These are phyloP conservation scores for Neonectria punicea DNA, from an alignment of 2,329 filamentous ascomycete species.

Conservation along the genomic window DNA sequence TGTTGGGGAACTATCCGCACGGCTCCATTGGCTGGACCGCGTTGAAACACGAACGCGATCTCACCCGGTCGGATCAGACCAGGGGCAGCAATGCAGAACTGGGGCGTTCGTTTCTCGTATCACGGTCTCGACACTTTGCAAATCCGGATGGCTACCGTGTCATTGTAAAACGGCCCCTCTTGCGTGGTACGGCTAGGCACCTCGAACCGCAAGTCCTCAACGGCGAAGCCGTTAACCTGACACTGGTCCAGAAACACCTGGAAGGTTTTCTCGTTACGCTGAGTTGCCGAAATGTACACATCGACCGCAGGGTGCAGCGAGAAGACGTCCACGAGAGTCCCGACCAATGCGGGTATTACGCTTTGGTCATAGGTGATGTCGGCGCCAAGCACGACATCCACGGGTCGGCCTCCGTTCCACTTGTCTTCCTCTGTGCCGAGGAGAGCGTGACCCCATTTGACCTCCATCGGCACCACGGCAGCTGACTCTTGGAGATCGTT, in stretches of 20 bases:
- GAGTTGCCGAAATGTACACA: slow-evolving; percentile 75
- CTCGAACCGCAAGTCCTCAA: slow-evolving; percentile 56
- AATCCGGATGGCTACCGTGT: slow-evolving; percentile 68
- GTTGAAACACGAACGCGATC: neutral
- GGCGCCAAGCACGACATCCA: slow-evolving; percentile 77
- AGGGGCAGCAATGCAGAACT: slow-evolving; percentile 3
- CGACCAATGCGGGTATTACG: slow-evolving; percentile 71
- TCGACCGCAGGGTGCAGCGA: slow-evolving; percentile 63
- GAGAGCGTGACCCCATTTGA: slow-evolving; percentile 73
- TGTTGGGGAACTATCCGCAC: slow-evolving; percentile 24
- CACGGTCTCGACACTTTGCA: slow-evolving; percentile 45
- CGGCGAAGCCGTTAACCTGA: slow-evolving; percentile 55
- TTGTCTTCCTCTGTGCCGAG: slow-evolving; percentile 65
- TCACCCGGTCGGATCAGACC: neutral
- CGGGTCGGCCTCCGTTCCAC: slow-evolving; percentile 58
- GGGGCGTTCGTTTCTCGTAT: slow-evolving; percentile 16
- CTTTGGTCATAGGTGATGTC: slow-evolving; percentile 81
- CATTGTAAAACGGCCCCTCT: slow-evolving; percentile 72
- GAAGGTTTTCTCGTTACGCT: slow-evolving; percentile 77
- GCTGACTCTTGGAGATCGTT: slow-evolving; percentile 68
- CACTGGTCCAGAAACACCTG: slow-evolving; percentile 70
- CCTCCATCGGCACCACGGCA: slow-evolving; percentile 60
- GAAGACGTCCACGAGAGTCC: slow-evolving; percentile 72
- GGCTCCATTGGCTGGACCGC: slow-evolving; percentile 13
- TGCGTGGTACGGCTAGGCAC: slow-evolving; percentile 56